Evolutionary conservation across 2,329 filamentous ascomycete genomes (phyloP), one percentile per base, ranked within the genome.

Genomic region (Cordyceps fumosorosea): DNA sequence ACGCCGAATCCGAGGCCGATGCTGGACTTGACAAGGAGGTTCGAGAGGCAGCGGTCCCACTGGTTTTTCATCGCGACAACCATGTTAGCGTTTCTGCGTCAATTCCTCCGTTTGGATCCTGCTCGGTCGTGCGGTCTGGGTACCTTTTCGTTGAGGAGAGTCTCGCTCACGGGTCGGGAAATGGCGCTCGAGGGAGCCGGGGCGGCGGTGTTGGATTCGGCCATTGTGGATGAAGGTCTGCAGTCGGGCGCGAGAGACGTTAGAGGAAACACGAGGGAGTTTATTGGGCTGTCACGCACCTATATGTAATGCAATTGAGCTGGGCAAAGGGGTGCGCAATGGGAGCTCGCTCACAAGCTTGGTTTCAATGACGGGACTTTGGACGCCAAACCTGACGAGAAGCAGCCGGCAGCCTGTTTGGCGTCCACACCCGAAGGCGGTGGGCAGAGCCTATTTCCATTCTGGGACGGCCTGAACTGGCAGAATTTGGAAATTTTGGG

Each of bases 31-130:
- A 99, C 96, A 75, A 99, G 86, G 77, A 97, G 86, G 74, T 96
- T 97, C 70, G 95, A 98, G 70, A 99, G 88, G 79, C 95, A 97
- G 80, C 90, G 93, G 77, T 99, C 95, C 95, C 95, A 99, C 95
- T 99, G 66, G 5, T 14, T 20, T 42, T 40, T 24, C 29, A 29
- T 34, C 48, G 65, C 18, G 22, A n/a, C 29, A 53, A 5, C n/a
- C 52, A n/a, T 29, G 18, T 64, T 34, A 66, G 68, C 75, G 37
- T 32, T 65, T 22, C 65, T 50, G 18, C 20, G 20, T 22, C 32
- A 40, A 45, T 45, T 40, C 11, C 22, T 18, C 44, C 16, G 29
- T 8, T 34, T 40, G 34, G 8, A 37, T 37, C 34, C 8, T 62
- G 14, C n/a, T 24, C 20, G 26, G n/a, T 37, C 29, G 40, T 8